These are phyloP conservation scores for Colletotrichum somersetense DNA, from an alignment of 2,329 filamentous ascomycete genomes.

Conservation along the genomic window DNA sequence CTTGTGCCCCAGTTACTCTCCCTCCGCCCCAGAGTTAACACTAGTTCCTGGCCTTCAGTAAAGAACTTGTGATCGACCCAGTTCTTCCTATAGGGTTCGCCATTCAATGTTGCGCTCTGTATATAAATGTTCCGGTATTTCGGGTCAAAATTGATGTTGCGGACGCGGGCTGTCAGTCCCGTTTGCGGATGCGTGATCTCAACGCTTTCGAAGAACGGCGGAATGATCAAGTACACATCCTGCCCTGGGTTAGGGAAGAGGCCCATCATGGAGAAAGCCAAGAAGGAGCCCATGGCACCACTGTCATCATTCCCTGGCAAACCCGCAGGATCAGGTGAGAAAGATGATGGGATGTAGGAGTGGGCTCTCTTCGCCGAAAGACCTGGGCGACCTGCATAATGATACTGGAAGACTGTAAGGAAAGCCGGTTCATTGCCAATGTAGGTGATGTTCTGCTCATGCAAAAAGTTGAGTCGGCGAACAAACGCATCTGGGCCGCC, in stretches of 20 bases:
- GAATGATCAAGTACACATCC: conserved; percentile 77
- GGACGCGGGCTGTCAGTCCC: conserved; percentile 70
- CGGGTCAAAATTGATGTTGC: conserved; percentile 72
- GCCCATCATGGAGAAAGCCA: conserved; percentile 76
- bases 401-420: conserved; percentile 75
- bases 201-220: conserved; percentile 74
- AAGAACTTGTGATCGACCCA: conserved; percentile 80
- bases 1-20: conserved; percentile 76
- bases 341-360: conserved; percentile 74
- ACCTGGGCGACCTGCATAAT: conserved; percentile 75
- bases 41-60: conserved; percentile 71
- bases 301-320: conserved; percentile 79
- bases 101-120: conserved; percentile 74
- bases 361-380: conserved; percentile 67
- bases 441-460: conserved; percentile 73
- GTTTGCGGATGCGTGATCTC: conserved; percentile 69
- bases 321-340: conserved; percentile 69
- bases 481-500: conserved; percentile 71
- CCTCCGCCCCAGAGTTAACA: conserved; percentile 69
- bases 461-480: conserved; percentile 72
- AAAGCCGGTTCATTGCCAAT: conserved; percentile 74
- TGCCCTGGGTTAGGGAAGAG: conserved; percentile 78
- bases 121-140: conserved; percentile 71
- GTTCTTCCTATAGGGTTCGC: conserved; percentile 70
- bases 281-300: conserved; percentile 77